Evolutionary conservation across 345 rosid species (phyloP), one percentile per base, ranked within the genome.

Genomic region (Noccaea bulbosa): DNA sequence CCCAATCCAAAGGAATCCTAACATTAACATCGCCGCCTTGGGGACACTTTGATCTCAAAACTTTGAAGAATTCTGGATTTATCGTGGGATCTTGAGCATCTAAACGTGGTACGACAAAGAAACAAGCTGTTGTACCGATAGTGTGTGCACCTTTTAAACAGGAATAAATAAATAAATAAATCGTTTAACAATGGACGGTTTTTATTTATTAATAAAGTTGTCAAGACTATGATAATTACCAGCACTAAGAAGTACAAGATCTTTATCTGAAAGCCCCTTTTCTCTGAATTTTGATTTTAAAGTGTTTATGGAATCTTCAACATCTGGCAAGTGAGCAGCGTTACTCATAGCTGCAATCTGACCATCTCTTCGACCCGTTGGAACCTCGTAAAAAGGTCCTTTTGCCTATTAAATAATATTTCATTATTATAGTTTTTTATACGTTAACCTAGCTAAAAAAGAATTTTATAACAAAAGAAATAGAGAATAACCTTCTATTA

Each of bases 331-430:
- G 24, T 76, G 69, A 0, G n/a, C 56, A 5, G 86, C 82, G n/a
- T 76, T 73, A 3, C 76, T 41, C 61, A 7, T 52, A 8, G 2
- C 81, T 24, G 87, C 83, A 22, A 71, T 48, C n/a, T 52, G 69
- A n/a, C 96, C 88, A 50, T 89, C 95, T 65, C 83, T 86, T 32
- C 95, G 67, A 9, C 96, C 92, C 0, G 92, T 87, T 47, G 78
- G 87, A 51, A 89, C 84, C 5, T 81, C 55, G 62, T 70, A 89
- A 48, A 33, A 50, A 2, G 85, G 88, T 16, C 89, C 92, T 16
- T 75, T 69, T 38, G 76, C 68, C 89, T 86, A 64, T 16, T 10
- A 16, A 70, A 5, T 15, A 60, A 38, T 11, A 15, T 16, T 20
- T 20, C 27, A 9, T 52, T 40, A 27, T 27, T 16, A 60, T 16